Base-by-base conservation (phyloP, 345 rosid genomes). In the Laguncularia racemosa region DNA sequence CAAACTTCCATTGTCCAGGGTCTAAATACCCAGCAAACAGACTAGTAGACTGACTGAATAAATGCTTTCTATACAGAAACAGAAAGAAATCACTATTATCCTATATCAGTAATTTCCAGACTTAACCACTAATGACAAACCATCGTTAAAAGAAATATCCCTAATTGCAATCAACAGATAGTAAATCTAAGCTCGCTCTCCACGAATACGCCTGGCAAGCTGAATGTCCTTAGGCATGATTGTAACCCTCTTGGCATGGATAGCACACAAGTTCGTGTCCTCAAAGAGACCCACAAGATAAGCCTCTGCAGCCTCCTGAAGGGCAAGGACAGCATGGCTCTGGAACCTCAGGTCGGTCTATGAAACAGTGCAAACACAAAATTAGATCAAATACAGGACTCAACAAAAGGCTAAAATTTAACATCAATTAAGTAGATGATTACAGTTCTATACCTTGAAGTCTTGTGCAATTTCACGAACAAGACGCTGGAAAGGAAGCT, bases 391-490 rank as follows among this genome's bases (percentile, higher is more conserved):
- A 1, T 10, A 49, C 13, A 19, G 0, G 12, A 12, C 18, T 1
- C 5, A 3, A 23, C 14, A 9, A 40, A 4, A n/a, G 14, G 4
- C n/a, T 33, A 12, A 12, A n/a, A 3, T 40, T 23, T 23, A 23
- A 6, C 28, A 23, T 2, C 3, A 6, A 6, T 23, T 3, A 23
- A 23, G 5, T 23, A 23, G 3, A 23, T 6, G 28, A 23, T 23
- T 23, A 23, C 28, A 23, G 28, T 6, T 13, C 20, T 0, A 21
- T 14, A 68, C 70, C 77, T 86, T 81, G 51, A 79, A 86, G 44
- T 79, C 83, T 60, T 86, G 95, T 0, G 88, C 90, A 28, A 84
- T 86, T 73, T 84, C 95, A 59, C 95, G 84, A 44, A 84, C 90
- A 0, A 86, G 81, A 0, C 93, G 78, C 74, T 86, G 87, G 60